phyloP scores from a whole-genome alignment of 2,329 filamentous ascomycete genomes.

The Cytospora mali region DNA sequence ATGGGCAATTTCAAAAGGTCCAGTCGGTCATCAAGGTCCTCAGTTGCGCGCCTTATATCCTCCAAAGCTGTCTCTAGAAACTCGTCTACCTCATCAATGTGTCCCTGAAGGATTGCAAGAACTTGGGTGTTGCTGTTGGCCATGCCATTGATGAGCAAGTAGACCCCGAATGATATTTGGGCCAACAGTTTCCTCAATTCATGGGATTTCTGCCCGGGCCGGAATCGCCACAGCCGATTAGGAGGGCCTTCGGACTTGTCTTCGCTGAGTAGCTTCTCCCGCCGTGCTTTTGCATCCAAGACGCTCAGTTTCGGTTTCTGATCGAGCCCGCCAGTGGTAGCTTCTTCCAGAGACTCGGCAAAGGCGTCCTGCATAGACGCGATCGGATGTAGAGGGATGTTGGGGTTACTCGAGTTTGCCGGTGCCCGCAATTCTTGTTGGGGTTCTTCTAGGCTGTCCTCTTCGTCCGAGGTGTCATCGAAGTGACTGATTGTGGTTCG shows the following conservation, averaged over 20 bases:
- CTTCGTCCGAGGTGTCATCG: slow-evolving; percentile 23
- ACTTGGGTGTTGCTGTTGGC: slow-evolving; percentile 90
- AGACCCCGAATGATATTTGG: slow-evolving; percentile 92
- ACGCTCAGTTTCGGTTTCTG: slow-evolving; percentile 56
- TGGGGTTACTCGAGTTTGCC: slow-evolving; percentile 14
- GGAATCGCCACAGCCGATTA: slow-evolving; percentile 74
- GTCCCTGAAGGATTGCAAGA: slow-evolving; percentile 82
- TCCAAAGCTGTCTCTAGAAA: slow-evolving; percentile 86
- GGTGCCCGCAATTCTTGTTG: slow-evolving; percentile 16
- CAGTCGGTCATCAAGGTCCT: slow-evolving; percentile 79
- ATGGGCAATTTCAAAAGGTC: slow-evolving; percentile 81
- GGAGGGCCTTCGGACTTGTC: slow-evolving; percentile 71
- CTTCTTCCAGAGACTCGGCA: slow-evolving; percentile 78
- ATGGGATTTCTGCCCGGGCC: slow-evolving; percentile 76
- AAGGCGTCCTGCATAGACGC: slow-evolving; percentile 78
- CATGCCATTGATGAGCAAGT: slow-evolving; percentile 80
- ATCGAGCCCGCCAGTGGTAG: slow-evolving; percentile 52
- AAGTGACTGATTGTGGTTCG: slow-evolving; percentile 29
- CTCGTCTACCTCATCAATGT: slow-evolving; percentile 92
- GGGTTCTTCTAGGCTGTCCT: slow-evolving; percentile 6
- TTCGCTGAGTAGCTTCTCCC: slow-evolving; percentile 68
- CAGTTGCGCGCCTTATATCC: slow-evolving; percentile 76
- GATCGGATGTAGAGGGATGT: slow-evolving; percentile 65
- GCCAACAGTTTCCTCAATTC: slow-evolving; percentile 88
- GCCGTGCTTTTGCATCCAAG: slow-evolving; percentile 62